These are phyloP conservation scores for Solanum paucissectum DNA, from an alignment of 257 asterid genomes.

Conservation along the genomic window DNA sequence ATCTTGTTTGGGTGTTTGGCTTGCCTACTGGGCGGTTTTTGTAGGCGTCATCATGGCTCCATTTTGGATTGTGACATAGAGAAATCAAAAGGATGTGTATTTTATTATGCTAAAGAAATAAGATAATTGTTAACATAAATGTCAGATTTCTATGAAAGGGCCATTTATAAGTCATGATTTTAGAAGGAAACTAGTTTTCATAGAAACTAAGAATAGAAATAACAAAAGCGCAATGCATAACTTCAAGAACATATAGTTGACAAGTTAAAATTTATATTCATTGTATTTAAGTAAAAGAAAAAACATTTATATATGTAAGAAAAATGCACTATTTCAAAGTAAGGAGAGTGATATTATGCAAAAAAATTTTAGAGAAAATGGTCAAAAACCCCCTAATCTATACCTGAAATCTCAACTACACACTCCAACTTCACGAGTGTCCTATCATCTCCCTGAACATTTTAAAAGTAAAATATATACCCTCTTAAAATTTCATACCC, in stretches of 20 bases:
- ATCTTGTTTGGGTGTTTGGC: not conserved
- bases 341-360: not conserved
- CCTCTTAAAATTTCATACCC: no score
- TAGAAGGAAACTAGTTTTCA: not conserved
- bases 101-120: no score
- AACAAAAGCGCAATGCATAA: not conserved
- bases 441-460: no score
- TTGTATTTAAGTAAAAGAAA: not conserved
- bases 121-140: not conserved
- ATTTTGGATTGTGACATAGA: not conserved
- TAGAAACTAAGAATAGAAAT: not conserved
- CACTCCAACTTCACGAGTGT: no score
- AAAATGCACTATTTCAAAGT: not conserved
- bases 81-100: no score
- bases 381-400: no score
- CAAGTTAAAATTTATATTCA: not conserved
- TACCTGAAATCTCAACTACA: no score
- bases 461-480: no score
- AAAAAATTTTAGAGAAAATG: not conserved
- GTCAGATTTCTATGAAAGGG: not conserved
- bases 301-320: not conserved
- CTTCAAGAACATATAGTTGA: not conserved
- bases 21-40: not conserved
- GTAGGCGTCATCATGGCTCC: not conserved
- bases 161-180: not conserved